phyloP scores from a whole-genome alignment of 768 basidiomycete species.

The Mycena sanguinolenta region DNA sequence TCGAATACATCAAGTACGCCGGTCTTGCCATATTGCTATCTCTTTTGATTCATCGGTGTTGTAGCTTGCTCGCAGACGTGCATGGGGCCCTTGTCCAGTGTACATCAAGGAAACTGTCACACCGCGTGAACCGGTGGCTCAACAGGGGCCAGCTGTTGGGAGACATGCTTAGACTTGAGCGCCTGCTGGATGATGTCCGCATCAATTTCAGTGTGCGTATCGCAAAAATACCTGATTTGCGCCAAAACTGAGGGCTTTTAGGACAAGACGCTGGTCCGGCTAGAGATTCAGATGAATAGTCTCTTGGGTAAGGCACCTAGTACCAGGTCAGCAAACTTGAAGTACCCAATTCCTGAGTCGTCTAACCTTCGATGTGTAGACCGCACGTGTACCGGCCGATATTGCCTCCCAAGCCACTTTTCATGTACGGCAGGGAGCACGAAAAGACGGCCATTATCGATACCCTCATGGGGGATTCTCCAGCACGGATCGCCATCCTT shows the following conservation, averaged over 20 bases:
- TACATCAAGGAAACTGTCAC: slow-evolving; percentile 28
- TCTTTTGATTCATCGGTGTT: slow-evolving; percentile 1
- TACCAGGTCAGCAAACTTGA: slow-evolving; percentile 15
- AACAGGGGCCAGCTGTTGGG: slow-evolving; percentile 33
- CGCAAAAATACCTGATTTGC: neutral
- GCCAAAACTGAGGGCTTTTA: slow-evolving; percentile 7
- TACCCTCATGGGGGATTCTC: slow-evolving; percentile 13
- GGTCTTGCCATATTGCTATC: neutral
- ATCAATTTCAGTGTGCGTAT: slow-evolving; percentile 35
- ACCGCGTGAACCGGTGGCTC: slow-evolving; percentile 31
- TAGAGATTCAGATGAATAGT: slow-evolving; percentile 37
- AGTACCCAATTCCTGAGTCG: neutral
- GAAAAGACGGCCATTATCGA: slow-evolving; percentile 29
- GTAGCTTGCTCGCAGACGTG: slow-evolving; percentile 24
- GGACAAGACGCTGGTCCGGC: slow-evolving; percentile 34
- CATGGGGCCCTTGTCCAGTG: slow-evolving; percentile 31
- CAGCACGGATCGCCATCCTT: slow-evolving; percentile 33
- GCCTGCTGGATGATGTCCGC: slow-evolving; percentile 36
- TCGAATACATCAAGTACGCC: slow-evolving; percentile 26
- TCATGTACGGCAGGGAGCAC: slow-evolving; percentile 35
- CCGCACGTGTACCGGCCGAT: slow-evolving; percentile 17
- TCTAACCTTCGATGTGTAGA: slow-evolving; percentile 20
- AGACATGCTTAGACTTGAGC: slow-evolving; percentile 36
- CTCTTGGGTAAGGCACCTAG: slow-evolving; percentile 22
- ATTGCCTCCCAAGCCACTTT: slow-evolving; percentile 32